Evolutionary conservation across 2,329 filamentous ascomycete species (phyloP), one percentile per base, ranked within the genome.

Genomic region (Curvularia sp.): DNA sequence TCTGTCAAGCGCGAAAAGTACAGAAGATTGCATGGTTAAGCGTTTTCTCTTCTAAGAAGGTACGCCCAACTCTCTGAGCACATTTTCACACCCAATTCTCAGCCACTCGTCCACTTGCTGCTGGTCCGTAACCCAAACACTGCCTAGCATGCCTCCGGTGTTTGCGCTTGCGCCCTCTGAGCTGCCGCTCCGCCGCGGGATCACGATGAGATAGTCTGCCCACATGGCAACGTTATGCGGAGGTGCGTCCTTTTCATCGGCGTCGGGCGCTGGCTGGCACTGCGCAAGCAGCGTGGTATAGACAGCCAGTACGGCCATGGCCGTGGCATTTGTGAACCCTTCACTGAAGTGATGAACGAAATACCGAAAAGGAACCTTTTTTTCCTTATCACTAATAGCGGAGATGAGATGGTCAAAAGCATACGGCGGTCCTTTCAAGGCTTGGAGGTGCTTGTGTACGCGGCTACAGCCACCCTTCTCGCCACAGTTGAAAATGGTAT

Each of bases 371-470:
- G 80, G 79, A 39, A 78, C 61, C 5, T 67, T 57, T 5, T 53
- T 48, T 6, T 63, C 58, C 8, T 54, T 20, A 13, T 55, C 51
- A n/a, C 68, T 65, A 69, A 26, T 64, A 53, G 55, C 47, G 2
- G 51, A 24, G 3, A 52, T 53, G 60, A 78, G 74, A 10, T 63
- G 30, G 3, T 73, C 57, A 49, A 70, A 66, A 1, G 69, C 68
- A 49, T 64, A 69, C 0, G 79, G 79, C 6, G 71, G 71, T 1
- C 73, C 73, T 5, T 53, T 55, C 13, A 82, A 65, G 1, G 79
- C 62, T 60, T 84, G 82, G 58, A 84, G 58, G 69, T 84, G 82
- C 67, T 84, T 84, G 61, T 84, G 83, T 49, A 79, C 65, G 9
- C 82, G 66, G 52, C 80, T 83, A 53, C 80, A 81, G 0, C 82